Evolutionary conservation across 2,329 filamentous ascomycete genomes (phyloP).

Genomic region (Grosmannia clavigera): DNA sequence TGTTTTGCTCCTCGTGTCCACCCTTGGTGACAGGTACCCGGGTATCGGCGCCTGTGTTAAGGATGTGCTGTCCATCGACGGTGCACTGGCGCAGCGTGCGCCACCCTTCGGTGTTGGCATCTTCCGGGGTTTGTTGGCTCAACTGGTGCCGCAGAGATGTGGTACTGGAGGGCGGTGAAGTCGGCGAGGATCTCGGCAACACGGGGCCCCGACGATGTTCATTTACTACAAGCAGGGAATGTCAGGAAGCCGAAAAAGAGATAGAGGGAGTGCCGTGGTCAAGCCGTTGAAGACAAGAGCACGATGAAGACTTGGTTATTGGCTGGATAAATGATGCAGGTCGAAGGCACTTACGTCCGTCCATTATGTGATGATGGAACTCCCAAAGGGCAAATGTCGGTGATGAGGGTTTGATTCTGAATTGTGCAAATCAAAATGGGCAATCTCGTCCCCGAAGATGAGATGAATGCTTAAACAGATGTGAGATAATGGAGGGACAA

Average conservation of each 20-base stretch:
- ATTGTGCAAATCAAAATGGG: too few species aligned
- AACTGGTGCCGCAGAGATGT: slow-evolving; percentile 44
- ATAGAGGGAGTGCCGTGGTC: too few species aligned
- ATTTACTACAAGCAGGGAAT: slow-evolving; percentile 34
- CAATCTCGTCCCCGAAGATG: too few species aligned
- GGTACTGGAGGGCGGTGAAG: slow-evolving; percentile 49
- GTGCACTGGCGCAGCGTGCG: slow-evolving; percentile 48
- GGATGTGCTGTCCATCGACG: slow-evolving; percentile 50
- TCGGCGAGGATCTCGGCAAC: slow-evolving; percentile 51
- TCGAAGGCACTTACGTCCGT: background rate
- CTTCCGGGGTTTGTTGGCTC: slow-evolving; percentile 41
- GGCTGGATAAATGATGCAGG: background rate
- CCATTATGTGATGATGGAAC: background rate
- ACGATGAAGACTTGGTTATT: background rate
- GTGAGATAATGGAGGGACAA: too few species aligned
- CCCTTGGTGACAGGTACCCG: slow-evolving; percentile 40
- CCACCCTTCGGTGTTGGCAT: slow-evolving; percentile 54
- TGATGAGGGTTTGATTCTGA: too few species aligned
- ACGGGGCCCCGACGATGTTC: slow-evolving; percentile 42
- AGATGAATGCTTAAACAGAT: background rate
- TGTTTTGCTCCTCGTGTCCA: slow-evolving; percentile 45
- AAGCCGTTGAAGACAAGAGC: too few species aligned
- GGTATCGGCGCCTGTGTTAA: slow-evolving; percentile 52
- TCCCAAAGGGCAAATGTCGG: background rate
- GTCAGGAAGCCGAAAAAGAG: background rate